Percentiles rank a stretch among this genome's conserved stretches.
Evolutionary conservation across 257 asterid species (phyloP).

Genomic region (Solanum virginianum): DNA sequence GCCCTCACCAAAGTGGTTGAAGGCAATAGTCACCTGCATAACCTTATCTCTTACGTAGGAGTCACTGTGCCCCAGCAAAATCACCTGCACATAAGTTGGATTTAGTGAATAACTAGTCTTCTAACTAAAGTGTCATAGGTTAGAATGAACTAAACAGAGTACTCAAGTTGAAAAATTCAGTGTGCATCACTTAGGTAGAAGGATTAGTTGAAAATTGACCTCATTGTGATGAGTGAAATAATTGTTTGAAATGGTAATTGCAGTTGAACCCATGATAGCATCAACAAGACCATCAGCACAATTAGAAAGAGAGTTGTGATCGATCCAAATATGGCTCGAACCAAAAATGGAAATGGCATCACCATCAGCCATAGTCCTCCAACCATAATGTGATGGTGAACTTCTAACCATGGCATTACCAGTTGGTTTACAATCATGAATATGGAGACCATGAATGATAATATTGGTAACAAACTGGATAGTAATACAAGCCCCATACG

Average conservation of each 20-base stretch:
- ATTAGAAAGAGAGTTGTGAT: slow-evolving; percentile 67
- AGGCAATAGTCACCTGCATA: slow-evolving; percentile 53
- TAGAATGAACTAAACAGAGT: not conserved
- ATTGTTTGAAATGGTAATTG: slow-evolving; percentile 80
- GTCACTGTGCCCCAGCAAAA: slow-evolving; percentile 46
- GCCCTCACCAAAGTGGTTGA: slow-evolving; percentile 52
- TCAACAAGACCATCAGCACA: slow-evolving; percentile 84
- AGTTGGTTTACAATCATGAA: slow-evolving; percentile 66
- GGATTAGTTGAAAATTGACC: slow-evolving; percentile 17
- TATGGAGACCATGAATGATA: slow-evolving; percentile 75
- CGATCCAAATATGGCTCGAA: slow-evolving; percentile 76
- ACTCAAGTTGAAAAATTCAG: not conserved
- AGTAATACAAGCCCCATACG: slow-evolving; percentile 69
- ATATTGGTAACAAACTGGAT: slow-evolving; percentile 67
- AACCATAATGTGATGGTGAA: slow-evolving; percentile 67
- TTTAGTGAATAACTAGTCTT: not conserved
- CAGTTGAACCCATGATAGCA: slow-evolving; percentile 86
- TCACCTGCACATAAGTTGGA: slow-evolving; percentile 24
- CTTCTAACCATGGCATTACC: slow-evolving; percentile 90
- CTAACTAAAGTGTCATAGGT: not conserved
- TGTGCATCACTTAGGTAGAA: not conserved
- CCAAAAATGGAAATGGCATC: slow-evolving; percentile 75
- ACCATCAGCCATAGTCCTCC: slow-evolving; percentile 92
- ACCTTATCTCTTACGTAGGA: slow-evolving; percentile 23
- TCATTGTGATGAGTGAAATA: slow-evolving; percentile 85